Evolutionary conservation across 192 early-diverging fungal species (phyloP), one percentile per base, ranked within the genome.

Genomic region (Entophlyctis luteolus): DNA sequence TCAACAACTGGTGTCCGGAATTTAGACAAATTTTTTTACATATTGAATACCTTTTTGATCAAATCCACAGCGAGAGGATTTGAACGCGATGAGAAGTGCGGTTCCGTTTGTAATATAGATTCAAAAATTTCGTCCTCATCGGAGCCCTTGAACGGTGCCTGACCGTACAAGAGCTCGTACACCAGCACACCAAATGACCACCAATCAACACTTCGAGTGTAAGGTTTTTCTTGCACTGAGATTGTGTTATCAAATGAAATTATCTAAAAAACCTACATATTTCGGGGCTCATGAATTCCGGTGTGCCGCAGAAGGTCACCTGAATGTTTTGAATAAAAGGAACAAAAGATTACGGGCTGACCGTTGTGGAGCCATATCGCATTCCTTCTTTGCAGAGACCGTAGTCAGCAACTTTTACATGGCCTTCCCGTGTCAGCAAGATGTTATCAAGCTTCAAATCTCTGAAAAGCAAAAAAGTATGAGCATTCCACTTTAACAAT

Each of bases 281-380:
- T 77, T 99, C 96, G 38, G 96, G 96, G 5, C 93, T 93, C 95
- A 99, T 99, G 67, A 96, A 99, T 75, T 99, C 96, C 22, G 95
- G 95, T 25, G 96, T 99, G 22, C 96, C 96, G 72, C 95, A 98
- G 79, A 97, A 98, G 1, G 95, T 98, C n/a, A n/a, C n/a, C n/a
- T n/a, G n/a, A n/a, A n/a, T n/a, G n/a, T n/a, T n/a, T n/a, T n/a
- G n/a, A n/a, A n/a, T n/a, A n/a, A n/a, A n/a, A n/a, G n/a, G n/a
- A n/a, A n/a, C n/a, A n/a, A n/a, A n/a, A n/a, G n/a, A n/a, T n/a
- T n/a, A n/a, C n/a, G n/a, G n/a, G n/a, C n/a, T n/a, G 49, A 87
- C 93, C 1, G 97, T 97, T 0, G 86, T 91, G 28, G 70, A 22
- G n/a, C 93, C 93, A 62, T 87, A 89, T 42, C 84, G 83, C 92